phyloP scores from a whole-genome alignment of 1,284 basidiomycete genomes.

The Ustilago cynodontis region DNA sequence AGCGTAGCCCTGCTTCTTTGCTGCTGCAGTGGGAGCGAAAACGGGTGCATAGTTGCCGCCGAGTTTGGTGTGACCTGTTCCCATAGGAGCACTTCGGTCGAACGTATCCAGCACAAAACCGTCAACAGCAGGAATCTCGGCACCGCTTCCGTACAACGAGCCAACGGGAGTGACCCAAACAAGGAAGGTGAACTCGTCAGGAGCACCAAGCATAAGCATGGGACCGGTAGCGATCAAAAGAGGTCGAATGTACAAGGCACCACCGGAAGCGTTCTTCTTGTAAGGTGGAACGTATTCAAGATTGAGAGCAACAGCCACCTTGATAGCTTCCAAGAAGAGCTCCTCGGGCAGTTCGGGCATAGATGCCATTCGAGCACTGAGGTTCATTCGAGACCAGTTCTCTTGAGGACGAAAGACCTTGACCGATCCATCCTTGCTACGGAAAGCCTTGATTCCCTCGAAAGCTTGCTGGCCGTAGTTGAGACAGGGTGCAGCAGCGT shows the following conservation, averaged over 20 bases:
- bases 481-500: conserved; percentile 67
- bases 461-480: conserved; percentile 70
- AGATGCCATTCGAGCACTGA: conserved; percentile 64
- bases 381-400: conserved; percentile 66
- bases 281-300: conserved; percentile 69
- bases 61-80: conserved; percentile 68
- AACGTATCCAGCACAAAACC: conserved; percentile 69
- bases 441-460: conserved; percentile 70
- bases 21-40: conserved; percentile 60
- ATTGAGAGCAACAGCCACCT: conserved; percentile 67
- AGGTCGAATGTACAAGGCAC: conserved; percentile 65
- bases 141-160: conserved; percentile 67
- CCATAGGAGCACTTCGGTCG: conserved; percentile 68
- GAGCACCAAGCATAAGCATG: conserved; percentile 63
- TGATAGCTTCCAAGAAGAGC: conserved; percentile 62
- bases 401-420: conserved; percentile 70
- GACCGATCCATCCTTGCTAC: conserved; percentile 56
- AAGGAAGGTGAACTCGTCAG: conserved; percentile 69
- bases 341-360: conserved; percentile 65
- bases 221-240: conserved; percentile 66
- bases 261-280: conserved; percentile 58
- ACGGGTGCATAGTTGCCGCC: conserved; percentile 70
- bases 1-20: conserved; percentile 69
- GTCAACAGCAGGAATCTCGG: conserved; percentile 68
- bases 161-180: conserved; percentile 70